Base-by-base conservation (phyloP, 2,329 filamentous ascomycete species). In the Colletotrichum sansevieriae region DNA sequence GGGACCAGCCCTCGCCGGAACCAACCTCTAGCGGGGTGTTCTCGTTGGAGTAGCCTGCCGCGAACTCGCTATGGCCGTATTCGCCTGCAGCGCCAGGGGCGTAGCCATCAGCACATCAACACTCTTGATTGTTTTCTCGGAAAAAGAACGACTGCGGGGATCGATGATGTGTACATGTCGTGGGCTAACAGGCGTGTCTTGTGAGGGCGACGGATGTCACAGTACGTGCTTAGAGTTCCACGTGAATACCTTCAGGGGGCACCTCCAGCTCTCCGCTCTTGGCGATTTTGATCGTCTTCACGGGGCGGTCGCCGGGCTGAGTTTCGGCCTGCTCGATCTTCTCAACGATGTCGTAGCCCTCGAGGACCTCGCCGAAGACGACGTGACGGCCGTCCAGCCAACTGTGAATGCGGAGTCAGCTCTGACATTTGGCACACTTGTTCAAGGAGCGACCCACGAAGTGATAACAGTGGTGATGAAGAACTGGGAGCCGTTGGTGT, bases 401-500 rank as follows among this genome's bases (percentile, higher is more conserved):
- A 71, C 90, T 91, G 71, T 18, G 43, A 7, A 52, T 37, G 41
- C 4, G 8, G 12, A 20, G 43, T 73, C 41, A 72, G 67, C 49
- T 29, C 12, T 0, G 3, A 8, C 11, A n/a, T 59, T 71, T n/a
- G 60, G 22, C 7, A 15, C 55, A 13, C 46, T 29, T 15, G 10
- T 10, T n/a, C 46, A 2, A 18, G 55, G 33, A 43, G 51, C n/a
- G 12, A 76, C 86, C 83, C 85, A 91, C 90, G 87, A 87, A 76
- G 93, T 95, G 76, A 93, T 79, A 77, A 90, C 91, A 74, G 92
- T 95, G 76, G 93, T 96, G 80, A 96, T 95, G 87, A 96, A 96
- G 86, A 96, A 96, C 80, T 96, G 93, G 68, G 91, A 94, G 78
- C 93, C 92, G 79, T 95, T 95, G 85, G 93, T 96, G 82, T 96